Percentiles rank a stretch among this genome's conserved stretches.
Conservation (phyloP, 2,329 filamentous ascomycete genomes). For the Paecilomyces formosus region DNA sequence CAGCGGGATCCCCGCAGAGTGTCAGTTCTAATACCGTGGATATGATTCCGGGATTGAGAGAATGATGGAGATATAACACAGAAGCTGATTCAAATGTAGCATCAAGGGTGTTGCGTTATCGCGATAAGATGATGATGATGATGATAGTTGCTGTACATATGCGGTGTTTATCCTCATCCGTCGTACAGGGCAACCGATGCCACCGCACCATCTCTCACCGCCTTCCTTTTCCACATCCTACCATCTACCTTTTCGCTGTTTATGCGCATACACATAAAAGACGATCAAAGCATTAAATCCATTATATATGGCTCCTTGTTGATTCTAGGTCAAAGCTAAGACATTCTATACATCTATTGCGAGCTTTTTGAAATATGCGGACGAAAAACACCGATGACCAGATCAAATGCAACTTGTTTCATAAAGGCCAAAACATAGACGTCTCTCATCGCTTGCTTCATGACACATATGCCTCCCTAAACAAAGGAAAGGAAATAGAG, state of each 20-base stretch:
- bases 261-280: not conserved
- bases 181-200: conserved; percentile 12
- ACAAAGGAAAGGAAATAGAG: not conserved
- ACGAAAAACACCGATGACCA: not conserved
- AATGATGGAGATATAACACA: not conserved
- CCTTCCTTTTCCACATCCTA: not conserved
- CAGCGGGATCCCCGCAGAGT: not conserved
- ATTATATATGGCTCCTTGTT: not conserved
- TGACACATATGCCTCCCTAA: not conserved
- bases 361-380: not conserved
- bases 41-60: not conserved
- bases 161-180: conserved; percentile 7
- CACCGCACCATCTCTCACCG: not conserved
- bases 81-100: not conserved
- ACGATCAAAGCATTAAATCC: not conserved
- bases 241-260: too few relatives aligned
- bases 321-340: not conserved
- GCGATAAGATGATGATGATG: not conserved
- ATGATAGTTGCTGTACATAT: not conserved
- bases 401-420: not conserved
- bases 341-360: not conserved
- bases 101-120: not conserved
- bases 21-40: not conserved
- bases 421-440: not conserved
- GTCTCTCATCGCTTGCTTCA: not conserved